These are phyloP conservation scores for Vicia villosa DNA, from an alignment of 306 rosid genomes.

Conservation along the genomic window DNA sequence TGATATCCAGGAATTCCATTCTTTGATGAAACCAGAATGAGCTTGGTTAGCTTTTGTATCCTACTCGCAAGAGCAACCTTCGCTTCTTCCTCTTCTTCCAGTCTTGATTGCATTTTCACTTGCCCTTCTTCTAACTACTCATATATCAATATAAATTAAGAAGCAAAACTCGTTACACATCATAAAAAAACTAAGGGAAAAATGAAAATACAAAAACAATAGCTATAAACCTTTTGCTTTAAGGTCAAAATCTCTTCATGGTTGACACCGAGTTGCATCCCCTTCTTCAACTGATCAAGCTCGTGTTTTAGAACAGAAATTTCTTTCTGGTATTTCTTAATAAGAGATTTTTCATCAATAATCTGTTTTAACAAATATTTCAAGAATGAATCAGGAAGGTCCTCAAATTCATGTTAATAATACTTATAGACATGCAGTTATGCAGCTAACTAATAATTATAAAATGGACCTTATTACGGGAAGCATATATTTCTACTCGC, in stretches of 20 bases:
- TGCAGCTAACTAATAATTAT: constrained; percentile 18
- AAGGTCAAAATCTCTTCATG: constrained; percentile 84
- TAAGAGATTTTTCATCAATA: constrained; percentile 94
- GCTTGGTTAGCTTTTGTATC: constrained; percentile 96
- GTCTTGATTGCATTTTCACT: constrained; percentile 96
- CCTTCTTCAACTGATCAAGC: constrained; percentile 89
- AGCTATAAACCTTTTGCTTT: constrained; percentile 69
- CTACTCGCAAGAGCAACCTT: constrained; percentile 99
- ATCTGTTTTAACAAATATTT: constrained; percentile 60
- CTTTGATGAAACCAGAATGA: constrained; percentile 95
- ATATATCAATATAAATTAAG: constrained; percentile 29
- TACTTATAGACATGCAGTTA: constrained; percentile 8
- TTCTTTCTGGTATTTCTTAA: constrained; percentile 97
- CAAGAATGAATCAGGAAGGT: constrained; percentile 30
- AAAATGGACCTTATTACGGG: constrained; percentile 80
- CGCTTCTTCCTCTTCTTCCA: constrained; percentile 99
- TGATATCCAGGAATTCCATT: constrained; percentile 83
- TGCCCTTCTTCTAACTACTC: constrained; percentile 98
- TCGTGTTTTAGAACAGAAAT: constrained; percentile 84
- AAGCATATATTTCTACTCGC: constrained; percentile 94
- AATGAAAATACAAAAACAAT: constrained; percentile 29
- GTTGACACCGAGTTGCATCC: constrained; percentile 78
- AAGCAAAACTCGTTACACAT: constrained; percentile 28
- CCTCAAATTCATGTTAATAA: constrained; percentile 6
- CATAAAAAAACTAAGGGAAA: constrained; percentile 7